These are phyloP conservation scores for Cutaneotrichosporon sp. DNA, from an alignment of 1,284 basidiomycete species.

Conservation along the genomic window DNA sequence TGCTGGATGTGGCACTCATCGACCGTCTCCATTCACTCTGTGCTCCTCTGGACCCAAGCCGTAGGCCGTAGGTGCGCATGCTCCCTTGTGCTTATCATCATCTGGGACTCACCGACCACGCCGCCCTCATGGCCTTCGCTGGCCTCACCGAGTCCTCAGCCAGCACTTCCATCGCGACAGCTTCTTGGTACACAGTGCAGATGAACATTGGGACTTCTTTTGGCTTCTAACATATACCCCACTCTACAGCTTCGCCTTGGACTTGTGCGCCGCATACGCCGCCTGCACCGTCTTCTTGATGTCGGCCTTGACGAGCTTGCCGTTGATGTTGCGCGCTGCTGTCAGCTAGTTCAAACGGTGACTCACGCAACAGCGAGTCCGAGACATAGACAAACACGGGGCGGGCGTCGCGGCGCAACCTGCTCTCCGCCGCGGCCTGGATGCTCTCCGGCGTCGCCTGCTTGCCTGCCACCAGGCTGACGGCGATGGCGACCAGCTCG, in stretches of 20 bases:
- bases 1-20: too few relatives aligned
- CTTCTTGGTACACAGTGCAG: too few relatives aligned
- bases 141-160: too few relatives aligned
- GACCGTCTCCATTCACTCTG: too few relatives aligned
- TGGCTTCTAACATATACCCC: background rate
- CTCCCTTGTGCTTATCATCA: too few relatives aligned
- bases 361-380: slow-evolving; percentile 20
- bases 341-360: background rate
- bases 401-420: slow-evolving; percentile 19
- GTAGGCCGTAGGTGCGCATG: too few relatives aligned
- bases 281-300: slow-evolving; percentile 24
- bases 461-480: slow-evolving; percentile 29
- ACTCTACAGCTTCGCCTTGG: slow-evolving; percentile 18
- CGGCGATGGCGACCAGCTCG: slow-evolving; percentile 43
- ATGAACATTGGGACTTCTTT: background rate
- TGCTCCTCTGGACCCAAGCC: too few relatives aligned
- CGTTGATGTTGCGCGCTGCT: slow-evolving; percentile 22
- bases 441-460: slow-evolving; percentile 12
- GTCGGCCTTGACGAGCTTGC: slow-evolving; percentile 24
- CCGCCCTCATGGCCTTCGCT: too few relatives aligned
- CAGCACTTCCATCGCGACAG: too few relatives aligned
- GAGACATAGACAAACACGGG: slow-evolving; percentile 19
- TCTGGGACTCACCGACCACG: too few relatives aligned
- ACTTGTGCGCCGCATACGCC: slow-evolving; percentile 12
- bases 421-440: slow-evolving; percentile 13